Base-by-base conservation (phyloP, 768 basidiomycete genomes). In the Phanerodontia chrysosporium region DNA sequence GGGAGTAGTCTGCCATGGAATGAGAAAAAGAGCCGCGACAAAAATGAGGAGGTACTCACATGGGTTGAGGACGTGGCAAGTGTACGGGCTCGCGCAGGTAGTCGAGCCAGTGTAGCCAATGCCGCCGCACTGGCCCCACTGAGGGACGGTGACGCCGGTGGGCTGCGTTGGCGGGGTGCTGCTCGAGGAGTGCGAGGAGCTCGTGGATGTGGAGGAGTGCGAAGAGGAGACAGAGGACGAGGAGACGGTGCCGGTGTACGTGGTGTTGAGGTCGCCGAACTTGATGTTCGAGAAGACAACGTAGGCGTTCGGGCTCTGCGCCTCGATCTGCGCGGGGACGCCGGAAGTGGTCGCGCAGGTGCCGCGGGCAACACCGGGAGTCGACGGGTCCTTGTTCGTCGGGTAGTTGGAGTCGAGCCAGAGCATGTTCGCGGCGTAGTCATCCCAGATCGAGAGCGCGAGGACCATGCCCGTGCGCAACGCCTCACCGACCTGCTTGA, bases 351-450 rank as follows among this genome's bases (percentile, higher is more conserved):
- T 78, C 3, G 80, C 51, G 71, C 79, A 81, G 35, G 29, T 49
- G 35, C 57, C 57, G 29, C 57, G 57, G n/a, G 46, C 35, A 29
- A 58, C 57, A 32, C 57, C 57, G 57, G 57, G 57, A 4, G 60
- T 57, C 63, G 71, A 66, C 48, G 64, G 46, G 58, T 18, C 16
- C 35, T 35, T 39, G 52, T 35, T 24, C 36, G 66, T 59, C 36
- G 67, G 81, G 74, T 79, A 82, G 73, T 69, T 70, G 62, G 69
- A 72, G 75, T 83, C 81, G 68, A 83, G 80, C 82, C 82, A 83
- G 64, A 81, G 75, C 82, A 83, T 83, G 70, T 77, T 72, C 58
- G 69, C 80, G 35, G 71, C 70, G 64, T 82, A 74, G 70, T 82
- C 80, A 64, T 81, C 80, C 81, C 81, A 81, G 30, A 51, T 49